phyloP scores from a whole-genome alignment of 2,329 filamentous ascomycete genomes.

The Dissoconium aciculare region DNA sequence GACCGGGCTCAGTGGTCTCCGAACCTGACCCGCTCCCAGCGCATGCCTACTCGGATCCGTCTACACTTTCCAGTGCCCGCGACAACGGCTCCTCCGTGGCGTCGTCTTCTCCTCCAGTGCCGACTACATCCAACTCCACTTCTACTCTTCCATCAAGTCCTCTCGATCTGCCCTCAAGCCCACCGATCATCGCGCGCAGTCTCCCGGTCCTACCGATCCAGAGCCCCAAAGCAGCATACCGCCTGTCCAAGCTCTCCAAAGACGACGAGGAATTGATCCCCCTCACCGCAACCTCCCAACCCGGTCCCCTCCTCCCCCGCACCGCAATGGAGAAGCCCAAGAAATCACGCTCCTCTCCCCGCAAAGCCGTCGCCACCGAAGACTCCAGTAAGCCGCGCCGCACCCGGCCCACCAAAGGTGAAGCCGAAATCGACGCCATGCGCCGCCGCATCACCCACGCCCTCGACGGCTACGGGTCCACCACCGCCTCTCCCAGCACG shows the following conservation, averaged over 20 bases:
- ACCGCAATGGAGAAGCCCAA: neutral
- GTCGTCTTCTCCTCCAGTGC: no score
- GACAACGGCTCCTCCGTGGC: neutral
- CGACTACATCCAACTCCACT: neutral
- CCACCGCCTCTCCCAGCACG: neutral
- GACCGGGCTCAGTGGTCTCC: no score
- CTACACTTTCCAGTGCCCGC: neutral
- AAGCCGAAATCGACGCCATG: neutral
- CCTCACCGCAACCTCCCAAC: neutral
- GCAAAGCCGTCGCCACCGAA: neutral
- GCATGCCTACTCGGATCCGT: neutral
- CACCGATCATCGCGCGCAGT: neutral
- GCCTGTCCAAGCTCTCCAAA: neutral
- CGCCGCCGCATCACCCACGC: neutral
- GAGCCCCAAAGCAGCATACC: neutral
- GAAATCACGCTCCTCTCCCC: neutral
- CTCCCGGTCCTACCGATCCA: neutral
- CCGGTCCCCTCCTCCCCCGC: neutral
- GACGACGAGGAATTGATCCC: neutral
- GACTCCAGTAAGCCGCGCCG: no score
- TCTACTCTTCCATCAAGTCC: slow-evolving; percentile 1
- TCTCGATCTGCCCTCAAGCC: neutral
- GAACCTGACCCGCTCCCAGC: no score
- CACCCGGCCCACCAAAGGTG: neutral
- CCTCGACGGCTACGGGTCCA: neutral